Conservation (phyloP, 2,329 filamentous ascomycete species). For the Clarireedia homoeocarpa region DNA sequence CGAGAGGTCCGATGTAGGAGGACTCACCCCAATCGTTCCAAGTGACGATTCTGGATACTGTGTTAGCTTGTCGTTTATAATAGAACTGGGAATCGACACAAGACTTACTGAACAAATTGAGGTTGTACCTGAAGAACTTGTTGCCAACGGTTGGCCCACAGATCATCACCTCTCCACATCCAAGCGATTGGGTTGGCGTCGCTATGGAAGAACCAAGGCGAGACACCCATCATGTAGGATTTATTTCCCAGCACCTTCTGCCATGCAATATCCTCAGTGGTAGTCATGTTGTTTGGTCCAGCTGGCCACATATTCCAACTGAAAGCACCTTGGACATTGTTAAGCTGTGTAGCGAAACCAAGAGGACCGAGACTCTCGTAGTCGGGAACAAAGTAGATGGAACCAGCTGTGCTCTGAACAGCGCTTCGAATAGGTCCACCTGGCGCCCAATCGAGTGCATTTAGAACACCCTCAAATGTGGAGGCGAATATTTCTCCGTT, state of each 20-base stretch:
- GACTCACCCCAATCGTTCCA: conserved; percentile 48
- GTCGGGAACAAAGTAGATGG: conserved; percentile 39
- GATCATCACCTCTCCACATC: conserved; percentile 52
- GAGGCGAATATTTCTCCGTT: conserved; percentile 38
- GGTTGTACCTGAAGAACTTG: conserved; percentile 39
- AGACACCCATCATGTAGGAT: conserved; percentile 47
- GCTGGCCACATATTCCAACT: conserved; percentile 39
- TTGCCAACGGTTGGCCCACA: conserved; percentile 54
- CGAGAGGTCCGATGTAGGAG: conserved; percentile 43
- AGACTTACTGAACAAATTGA: conserved; percentile 35
- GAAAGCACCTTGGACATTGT: conserved; percentile 32
- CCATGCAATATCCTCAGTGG: conserved; percentile 34
- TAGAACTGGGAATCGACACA: conserved; percentile 9
- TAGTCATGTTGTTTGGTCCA: conserved; percentile 30
- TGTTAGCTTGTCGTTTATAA: conserved; percentile 14
- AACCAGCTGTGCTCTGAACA: conserved; percentile 17
- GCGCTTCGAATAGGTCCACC: conserved; percentile 31
- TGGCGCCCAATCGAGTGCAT: conserved; percentile 35
- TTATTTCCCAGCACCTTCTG: conserved; percentile 31
- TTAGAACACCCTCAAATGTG: conserved; percentile 42
- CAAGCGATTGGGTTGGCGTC: conserved; percentile 52
- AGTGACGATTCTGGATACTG: conserved; percentile 32
- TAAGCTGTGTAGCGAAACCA: conserved; percentile 23
- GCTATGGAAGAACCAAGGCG: conserved; percentile 54
- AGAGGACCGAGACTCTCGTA: conserved; percentile 35